Conservation (phyloP, 2,329 filamentous ascomycete genomes). For the Cercospora nicotianae region DNA sequence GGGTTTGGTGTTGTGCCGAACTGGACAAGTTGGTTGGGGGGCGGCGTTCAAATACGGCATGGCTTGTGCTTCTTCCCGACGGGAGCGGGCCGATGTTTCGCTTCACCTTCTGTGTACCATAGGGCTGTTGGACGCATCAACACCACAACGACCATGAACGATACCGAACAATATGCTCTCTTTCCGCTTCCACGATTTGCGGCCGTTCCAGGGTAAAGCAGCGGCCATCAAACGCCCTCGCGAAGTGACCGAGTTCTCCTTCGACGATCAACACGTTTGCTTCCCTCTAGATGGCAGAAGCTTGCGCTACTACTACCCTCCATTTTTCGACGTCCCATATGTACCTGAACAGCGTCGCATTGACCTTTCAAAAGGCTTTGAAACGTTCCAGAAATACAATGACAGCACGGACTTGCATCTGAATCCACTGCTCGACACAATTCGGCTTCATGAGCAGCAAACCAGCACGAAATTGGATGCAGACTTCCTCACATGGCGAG, state of each 20-base stretch:
- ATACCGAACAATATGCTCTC: constrained; percentile 13
- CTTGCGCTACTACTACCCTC: constrained; percentile 60
- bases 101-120: neutral
- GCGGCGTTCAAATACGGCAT: neutral
- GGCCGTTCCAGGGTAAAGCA: constrained; percentile 66
- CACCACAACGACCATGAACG: neutral
- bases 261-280: constrained; percentile 78
- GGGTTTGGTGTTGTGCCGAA: too few species aligned
- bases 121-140: neutral
- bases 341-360: constrained; percentile 48
- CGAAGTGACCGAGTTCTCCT: constrained; percentile 92
- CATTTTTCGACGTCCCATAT: constrained; percentile 36
- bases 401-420: constrained; percentile 89
- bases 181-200: constrained; percentile 69
- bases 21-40: too few species aligned
- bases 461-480: constrained; percentile 55
- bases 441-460: constrained; percentile 70
- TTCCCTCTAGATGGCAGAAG: constrained; percentile 71
- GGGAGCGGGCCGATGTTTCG: neutral
- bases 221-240: constrained; percentile 73
- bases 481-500: constrained; percentile 87
- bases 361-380: constrained; percentile 77
- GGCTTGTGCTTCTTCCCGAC: neutral
- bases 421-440: constrained; percentile 74
- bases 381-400: constrained; percentile 72